Evolutionary conservation across 441 rosid genomes (phyloP), one percentile per base, ranked within the genome.

Genomic region (Adansonia rubrostipa): DNA sequence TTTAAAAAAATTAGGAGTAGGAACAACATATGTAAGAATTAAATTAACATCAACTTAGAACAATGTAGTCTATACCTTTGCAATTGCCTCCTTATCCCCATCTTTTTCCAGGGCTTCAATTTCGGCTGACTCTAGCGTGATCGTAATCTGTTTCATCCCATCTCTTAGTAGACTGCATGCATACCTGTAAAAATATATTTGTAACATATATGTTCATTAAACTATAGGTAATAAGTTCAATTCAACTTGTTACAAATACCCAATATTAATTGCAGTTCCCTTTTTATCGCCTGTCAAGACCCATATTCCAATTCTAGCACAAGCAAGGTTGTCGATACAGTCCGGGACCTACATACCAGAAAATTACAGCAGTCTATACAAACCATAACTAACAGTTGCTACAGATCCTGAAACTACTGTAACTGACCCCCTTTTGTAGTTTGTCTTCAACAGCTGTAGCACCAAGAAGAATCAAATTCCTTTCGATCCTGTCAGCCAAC

Each of bases 231-330:
- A n/a, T n/a, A n/a, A n/a, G n/a, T n/a, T n/a, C n/a, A n/a, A n/a
- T 42, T 62, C 57, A 65, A 51, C 53, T 73, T 82, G 36, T 65
- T 6, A 36, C 9, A 81, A 81, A 56, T 89, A 93, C 98, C 99
- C 99, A 13, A 95, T 92, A 85, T 95, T 95, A 71, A 95, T 82
- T 0, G 98, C 99, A 2, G 99, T 95, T 84, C 91, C 99, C 86
- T 88, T 91, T 88, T 95, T 93, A 81, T 95, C 99, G 0, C 99
- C 98, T 0, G 99, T 95, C 79, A 95, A 86, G 76, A 95, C 91
- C 99, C 99, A 95, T 83, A 95, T 81, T 83, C 88, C 90, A 50
- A 95, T 86, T 54, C 90, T 92, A 74, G 99, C 98, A 69, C 74
- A 85, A 15, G 98, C 91, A 51, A 95, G 93, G 80, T 89, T 95